Evolutionary conservation across 176 grass and related monocot species (phyloP), one percentile per base, ranked within the genome.

Genomic region (Ensete ventricosum): DNA sequence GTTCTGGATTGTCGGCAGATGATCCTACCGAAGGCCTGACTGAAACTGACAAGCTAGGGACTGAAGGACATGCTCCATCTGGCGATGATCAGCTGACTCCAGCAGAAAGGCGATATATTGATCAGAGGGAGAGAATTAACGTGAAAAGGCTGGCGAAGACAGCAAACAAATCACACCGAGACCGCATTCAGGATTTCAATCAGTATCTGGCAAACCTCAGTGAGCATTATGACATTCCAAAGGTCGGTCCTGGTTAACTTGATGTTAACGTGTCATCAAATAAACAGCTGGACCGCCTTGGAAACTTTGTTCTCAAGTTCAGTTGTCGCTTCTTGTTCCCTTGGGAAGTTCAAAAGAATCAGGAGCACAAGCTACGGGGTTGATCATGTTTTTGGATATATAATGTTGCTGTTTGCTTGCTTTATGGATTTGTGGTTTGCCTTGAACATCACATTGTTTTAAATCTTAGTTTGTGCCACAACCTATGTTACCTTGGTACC

Each of bases 221-320:
- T 11, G 93, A 97, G 90, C 93, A 97, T 81, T 93, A 91, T 17
- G 90, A 97, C 69, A 97, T 97, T 72, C 90, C 93, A 50, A 93
- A 93, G 84, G 90, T 93, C 22, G 93, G 93, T 73, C 90, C 93
- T 83, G 93, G 93, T 63, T 96, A 92, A 86, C 53, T 54, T 14
- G 10, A 55, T 27, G 67, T 11, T 21, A 17, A 17, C 8, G 51
- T 17, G 25, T 43, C 34, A 4, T 67, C 34, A 1, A 43, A 17
- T 14, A 9, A 67, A 67, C 64, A 2, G 34, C 26, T 67, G 64
- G 12, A 6, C 34, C 34, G 34, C 34, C 34, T 43, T 43, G 4
- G 34, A 43, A 43, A 0, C 34, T 43, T 43, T 43, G 34, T 43
- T 43, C 34, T 43, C 34, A 43, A 43, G 34, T 43, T 43, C 34